These are phyloP conservation scores for Gaeumannomyces sp. DNA, from an alignment of 2,329 filamentous ascomycete genomes.

Conservation along the genomic window DNA sequence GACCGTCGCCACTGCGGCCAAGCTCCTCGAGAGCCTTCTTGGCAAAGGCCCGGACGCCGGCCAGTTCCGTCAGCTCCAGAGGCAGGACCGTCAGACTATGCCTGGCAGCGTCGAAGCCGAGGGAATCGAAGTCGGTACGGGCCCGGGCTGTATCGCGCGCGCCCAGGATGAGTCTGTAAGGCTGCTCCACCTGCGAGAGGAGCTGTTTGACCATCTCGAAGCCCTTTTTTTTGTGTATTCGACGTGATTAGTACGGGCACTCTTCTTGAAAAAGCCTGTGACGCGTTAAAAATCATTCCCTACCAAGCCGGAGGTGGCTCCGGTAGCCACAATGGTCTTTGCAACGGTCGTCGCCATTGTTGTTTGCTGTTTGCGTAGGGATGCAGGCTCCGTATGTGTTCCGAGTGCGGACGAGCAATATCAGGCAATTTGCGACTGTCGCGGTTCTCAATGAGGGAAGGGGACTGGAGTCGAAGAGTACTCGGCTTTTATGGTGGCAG, in stretches of 20 bases:
- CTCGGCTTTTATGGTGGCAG: no score
- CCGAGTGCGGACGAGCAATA: no score
- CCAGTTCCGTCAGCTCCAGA: slow-evolving; percentile 40
- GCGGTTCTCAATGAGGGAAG: no score
- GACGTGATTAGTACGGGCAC: neutral
- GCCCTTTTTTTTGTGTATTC: neutral
- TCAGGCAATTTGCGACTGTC: no score
- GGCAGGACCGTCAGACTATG: slow-evolving; percentile 40
- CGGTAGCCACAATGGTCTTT: slow-evolving; percentile 12
- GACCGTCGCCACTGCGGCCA: slow-evolving; percentile 23
- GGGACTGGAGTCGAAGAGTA: no score
- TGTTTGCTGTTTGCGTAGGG: neutral
- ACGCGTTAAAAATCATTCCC: neutral
- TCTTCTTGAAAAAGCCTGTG: neutral
- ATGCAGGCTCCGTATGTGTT: no score
- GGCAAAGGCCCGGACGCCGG: slow-evolving; percentile 40
- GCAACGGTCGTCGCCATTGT: slow-evolving; percentile 4
- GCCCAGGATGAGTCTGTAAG: slow-evolving; percentile 12
- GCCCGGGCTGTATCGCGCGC: slow-evolving; percentile 9
- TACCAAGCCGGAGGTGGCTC: slow-evolving; percentile 11
- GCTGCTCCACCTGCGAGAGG: slow-evolving; percentile 6
- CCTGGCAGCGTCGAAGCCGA: slow-evolving; percentile 6
- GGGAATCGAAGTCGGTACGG: slow-evolving; percentile 5
- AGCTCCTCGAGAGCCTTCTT: slow-evolving; percentile 35
- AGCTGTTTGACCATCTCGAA: slow-evolving; percentile 24